Conservation (phyloP, 2,329 filamentous ascomycete genomes). For the Penicillium nordicum region DNA sequence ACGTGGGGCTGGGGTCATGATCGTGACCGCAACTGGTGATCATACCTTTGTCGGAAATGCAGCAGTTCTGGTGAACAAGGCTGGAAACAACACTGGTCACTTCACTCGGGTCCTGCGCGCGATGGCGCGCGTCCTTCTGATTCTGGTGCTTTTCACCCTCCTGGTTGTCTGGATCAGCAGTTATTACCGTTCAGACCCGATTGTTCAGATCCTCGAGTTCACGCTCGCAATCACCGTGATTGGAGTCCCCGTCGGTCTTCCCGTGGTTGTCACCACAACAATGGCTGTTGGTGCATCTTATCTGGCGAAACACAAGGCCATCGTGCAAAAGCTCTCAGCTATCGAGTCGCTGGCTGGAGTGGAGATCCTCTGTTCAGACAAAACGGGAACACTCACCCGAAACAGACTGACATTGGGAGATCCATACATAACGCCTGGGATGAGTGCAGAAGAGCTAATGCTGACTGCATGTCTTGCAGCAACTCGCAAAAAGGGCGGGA, state of each 20-base stretch:
- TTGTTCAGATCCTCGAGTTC: conserved; percentile 75
- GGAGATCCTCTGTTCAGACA: conserved; percentile 91
- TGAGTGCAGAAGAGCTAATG: conserved; percentile 86
- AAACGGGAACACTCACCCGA: conserved; percentile 89
- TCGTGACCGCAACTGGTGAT: conserved; percentile 81
- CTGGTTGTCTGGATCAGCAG: conserved; percentile 80
- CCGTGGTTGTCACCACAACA: conserved; percentile 88
- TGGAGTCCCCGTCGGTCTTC: conserved; percentile 88
- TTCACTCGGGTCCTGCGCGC: conserved; percentile 89
- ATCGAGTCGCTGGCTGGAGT: conserved; percentile 91
- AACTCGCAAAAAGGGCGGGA: conserved; percentile 92
- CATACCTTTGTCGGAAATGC: conserved; percentile 87
- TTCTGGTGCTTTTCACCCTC: conserved; percentile 76
- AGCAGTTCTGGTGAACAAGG: conserved; percentile 77
- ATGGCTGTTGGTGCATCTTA: conserved; percentile 93
- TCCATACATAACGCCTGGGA: conserved; percentile 76
- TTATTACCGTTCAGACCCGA: conserved; percentile 82
- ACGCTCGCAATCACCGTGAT: conserved; percentile 88
- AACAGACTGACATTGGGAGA: conserved; percentile 88
- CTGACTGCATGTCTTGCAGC: conserved; percentile 85
- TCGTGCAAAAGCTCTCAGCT: conserved; percentile 87
- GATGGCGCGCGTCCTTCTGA: conserved; percentile 75
- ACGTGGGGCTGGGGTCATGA: conserved; percentile 80
- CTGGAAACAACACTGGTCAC: conserved; percentile 71
- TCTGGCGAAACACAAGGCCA: conserved; percentile 87